These are phyloP conservation scores for Leishmania arabica DNA, from an alignment of 208 protist genomes.

Conservation along the genomic window DNA sequence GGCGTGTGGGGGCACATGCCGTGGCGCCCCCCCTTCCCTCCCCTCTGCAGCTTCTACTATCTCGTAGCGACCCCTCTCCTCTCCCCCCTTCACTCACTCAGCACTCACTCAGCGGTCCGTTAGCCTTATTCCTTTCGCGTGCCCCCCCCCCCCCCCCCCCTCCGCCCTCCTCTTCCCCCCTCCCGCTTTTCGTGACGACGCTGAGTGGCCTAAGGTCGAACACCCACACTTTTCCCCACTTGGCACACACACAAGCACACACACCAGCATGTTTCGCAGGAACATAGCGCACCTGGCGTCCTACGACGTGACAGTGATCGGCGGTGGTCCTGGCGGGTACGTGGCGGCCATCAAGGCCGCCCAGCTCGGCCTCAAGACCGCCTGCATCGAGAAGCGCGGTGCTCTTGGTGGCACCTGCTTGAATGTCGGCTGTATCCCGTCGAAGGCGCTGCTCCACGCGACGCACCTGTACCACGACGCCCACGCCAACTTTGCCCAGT, in stretches of 20 bases:
- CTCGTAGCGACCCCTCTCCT: background rate
- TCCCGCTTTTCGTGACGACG: background rate
- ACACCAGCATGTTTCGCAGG: constrained; percentile 68
- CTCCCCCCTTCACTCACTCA: background rate
- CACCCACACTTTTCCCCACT: background rate
- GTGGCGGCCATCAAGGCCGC: constrained; percentile 99
- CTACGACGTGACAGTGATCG: constrained; percentile 98
- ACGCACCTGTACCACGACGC: constrained; percentile 98
- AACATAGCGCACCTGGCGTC: constrained; percentile 45
- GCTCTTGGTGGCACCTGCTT: constrained; percentile 98
- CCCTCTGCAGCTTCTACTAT: background rate
- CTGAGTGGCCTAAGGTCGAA: background rate
- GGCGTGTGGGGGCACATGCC: background rate
- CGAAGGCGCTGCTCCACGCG: constrained; percentile 99
- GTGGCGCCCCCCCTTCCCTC: background rate
- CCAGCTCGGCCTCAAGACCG: constrained; percentile 98
- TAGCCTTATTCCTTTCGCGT: background rate
- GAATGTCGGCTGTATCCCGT: constrained; percentile 99
- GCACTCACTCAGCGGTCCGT: background rate
- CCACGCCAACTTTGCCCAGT: constrained; percentile 93
- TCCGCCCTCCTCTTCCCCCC: background rate
- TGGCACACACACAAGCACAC: constrained; percentile 14
- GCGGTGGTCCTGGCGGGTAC: constrained; percentile 99
- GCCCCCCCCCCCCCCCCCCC: background rate
- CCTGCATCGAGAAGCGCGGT: constrained; percentile 99